These are phyloP conservation scores for Miamiensis avidus DNA, from an alignment of 169 alveolate genomes.

Conservation along the genomic window DNA sequence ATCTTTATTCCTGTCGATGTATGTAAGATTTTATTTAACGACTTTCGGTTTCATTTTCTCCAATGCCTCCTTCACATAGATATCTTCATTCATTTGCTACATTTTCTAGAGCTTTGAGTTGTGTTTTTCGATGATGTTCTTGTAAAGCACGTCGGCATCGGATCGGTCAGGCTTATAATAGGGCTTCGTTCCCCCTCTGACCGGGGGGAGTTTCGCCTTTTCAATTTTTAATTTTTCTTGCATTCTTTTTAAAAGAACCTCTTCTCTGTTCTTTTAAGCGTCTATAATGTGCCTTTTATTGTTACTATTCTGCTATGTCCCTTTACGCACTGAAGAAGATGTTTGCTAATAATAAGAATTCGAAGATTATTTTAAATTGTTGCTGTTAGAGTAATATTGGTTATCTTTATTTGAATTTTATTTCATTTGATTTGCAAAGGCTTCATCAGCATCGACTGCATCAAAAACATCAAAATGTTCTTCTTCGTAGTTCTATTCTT, in stretches of 20 bases:
- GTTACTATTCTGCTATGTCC: background rate
- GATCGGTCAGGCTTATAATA: background rate
- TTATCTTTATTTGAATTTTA: no score
- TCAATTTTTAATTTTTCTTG: background rate
- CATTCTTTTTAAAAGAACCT: background rate
- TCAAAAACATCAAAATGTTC: background rate
- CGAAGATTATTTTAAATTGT: background rate
- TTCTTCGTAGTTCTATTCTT: background rate
- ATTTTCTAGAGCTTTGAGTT: background rate
- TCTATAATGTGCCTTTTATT: background rate
- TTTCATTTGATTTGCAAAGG: no score
- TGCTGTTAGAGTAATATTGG: background rate
- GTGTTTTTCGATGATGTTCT: background rate
- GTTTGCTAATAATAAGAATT: background rate
- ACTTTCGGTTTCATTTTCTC: background rate
- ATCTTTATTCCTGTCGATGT: background rate
- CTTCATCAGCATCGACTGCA: background rate
- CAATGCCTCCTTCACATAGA: background rate
- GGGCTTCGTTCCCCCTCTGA: background rate
- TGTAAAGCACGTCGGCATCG: background rate
- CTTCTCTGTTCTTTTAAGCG: background rate
- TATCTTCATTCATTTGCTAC: background rate
- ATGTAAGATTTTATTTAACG: background rate
- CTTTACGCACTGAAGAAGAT: background rate
- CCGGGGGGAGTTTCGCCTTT: background rate